Evolutionary conservation across 768 basidiomycete species (phyloP).

Genomic region (Termitomyces sp.): DNA sequence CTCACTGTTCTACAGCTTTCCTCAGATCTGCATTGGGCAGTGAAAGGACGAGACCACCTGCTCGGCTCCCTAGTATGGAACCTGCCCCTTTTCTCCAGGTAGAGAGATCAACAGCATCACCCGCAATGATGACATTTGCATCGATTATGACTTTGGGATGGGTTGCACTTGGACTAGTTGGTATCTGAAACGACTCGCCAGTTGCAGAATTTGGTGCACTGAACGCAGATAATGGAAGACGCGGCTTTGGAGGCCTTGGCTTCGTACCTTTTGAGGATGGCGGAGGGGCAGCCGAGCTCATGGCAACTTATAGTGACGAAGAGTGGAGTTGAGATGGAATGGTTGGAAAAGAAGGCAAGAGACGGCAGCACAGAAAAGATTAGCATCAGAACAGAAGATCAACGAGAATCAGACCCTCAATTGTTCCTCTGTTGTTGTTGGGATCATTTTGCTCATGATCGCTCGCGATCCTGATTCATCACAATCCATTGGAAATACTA

Average conservation of each 20-base stretch:
- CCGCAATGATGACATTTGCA: slow-evolving; percentile 48
- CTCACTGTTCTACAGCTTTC: slow-evolving; percentile 43
- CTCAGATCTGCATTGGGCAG: slow-evolving; percentile 38
- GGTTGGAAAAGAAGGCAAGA: not conserved
- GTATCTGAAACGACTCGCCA: slow-evolving; percentile 60
- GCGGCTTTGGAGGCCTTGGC: slow-evolving; percentile 56
- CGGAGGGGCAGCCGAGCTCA: slow-evolving; percentile 14
- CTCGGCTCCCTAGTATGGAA: slow-evolving; percentile 35
- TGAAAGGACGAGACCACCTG: slow-evolving; percentile 53
- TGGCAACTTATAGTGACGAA: not conserved
- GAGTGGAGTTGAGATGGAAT: not conserved
- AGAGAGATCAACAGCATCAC: slow-evolving; percentile 32
- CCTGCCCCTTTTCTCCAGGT: slow-evolving; percentile 52
- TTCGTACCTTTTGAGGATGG: slow-evolving; percentile 37
- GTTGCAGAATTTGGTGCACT: slow-evolving; percentile 63
- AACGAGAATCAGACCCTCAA: not conserved
- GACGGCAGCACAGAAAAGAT: not conserved
- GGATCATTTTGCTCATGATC: not conserved
- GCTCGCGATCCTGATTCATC: not conserved
- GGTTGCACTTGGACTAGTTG: slow-evolving; percentile 62
- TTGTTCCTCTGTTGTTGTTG: not conserved
- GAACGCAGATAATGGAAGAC: slow-evolving; percentile 73
- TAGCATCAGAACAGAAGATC: slow-evolving; percentile 2
- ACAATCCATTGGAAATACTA: too few species aligned
- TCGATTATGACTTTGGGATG: slow-evolving; percentile 64